Evolutionary conservation across 2,329 filamentous ascomycete species (phyloP).

Genomic region (Microcyclosporella mali): DNA sequence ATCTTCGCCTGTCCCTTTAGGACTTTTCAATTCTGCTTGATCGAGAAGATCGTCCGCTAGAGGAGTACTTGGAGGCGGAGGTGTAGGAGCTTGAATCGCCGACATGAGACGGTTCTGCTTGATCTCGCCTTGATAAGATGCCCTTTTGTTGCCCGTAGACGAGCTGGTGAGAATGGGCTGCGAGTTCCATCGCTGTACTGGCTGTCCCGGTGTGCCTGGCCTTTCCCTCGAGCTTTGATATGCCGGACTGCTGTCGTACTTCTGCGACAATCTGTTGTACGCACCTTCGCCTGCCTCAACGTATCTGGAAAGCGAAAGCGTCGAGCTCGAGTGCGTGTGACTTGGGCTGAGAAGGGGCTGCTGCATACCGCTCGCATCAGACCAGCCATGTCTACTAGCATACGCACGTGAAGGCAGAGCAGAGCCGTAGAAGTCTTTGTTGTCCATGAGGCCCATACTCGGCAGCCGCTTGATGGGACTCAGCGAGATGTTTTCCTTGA

Average conservation of each 20-base stretch:
- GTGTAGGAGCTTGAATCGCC: constrained; percentile 25
- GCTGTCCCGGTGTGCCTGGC: constrained; percentile 17
- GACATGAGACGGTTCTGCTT: constrained; percentile 29
- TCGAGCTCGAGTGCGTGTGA: constrained; percentile 1
- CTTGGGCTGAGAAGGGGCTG: constrained; percentile 1
- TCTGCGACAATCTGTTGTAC: constrained; percentile 13
- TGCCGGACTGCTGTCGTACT: constrained; percentile 24
- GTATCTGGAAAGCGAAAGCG: constrained; percentile 4
- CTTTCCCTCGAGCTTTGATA: constrained; percentile 18
- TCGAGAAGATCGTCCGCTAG: constrained; percentile 12
- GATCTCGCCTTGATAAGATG: constrained; percentile 25
- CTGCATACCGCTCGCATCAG: constrained; percentile 9
- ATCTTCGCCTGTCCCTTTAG: neutral
- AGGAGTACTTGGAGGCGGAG: constrained; percentile 22
- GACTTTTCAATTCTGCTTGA: constrained; percentile 1
- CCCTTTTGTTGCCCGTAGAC: constrained; percentile 16
- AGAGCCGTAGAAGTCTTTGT: constrained; percentile 12
- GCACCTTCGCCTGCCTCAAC: neutral
- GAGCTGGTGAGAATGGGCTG: constrained; percentile 26
- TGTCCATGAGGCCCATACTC: constrained; percentile 15
- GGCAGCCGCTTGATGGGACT: constrained; percentile 25
- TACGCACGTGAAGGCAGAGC: constrained; percentile 14
- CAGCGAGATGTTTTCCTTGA: constrained; percentile 31
- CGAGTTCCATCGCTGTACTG: constrained; percentile 28
- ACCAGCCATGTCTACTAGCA: constrained; percentile 12